These are phyloP conservation scores for Salix purpurea DNA, from an alignment of 345 rosid species.

Conservation along the genomic window DNA sequence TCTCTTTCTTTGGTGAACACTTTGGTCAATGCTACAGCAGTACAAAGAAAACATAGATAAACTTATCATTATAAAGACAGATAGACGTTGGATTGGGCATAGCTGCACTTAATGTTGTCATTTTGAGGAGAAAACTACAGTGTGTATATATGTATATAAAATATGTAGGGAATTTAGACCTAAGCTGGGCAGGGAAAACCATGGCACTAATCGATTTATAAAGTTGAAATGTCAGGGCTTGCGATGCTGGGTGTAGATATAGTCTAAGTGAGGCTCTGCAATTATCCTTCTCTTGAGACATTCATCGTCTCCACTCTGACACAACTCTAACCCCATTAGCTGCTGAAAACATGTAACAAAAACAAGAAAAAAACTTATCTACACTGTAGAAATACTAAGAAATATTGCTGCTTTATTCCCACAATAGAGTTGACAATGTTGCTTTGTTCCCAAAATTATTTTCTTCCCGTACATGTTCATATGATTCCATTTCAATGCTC, in stretches of 20 bases:
- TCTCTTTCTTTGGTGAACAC: too few species aligned
- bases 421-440: too few species aligned
- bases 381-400: too few species aligned
- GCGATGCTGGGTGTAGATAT: conserved; percentile 75
- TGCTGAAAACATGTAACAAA: conserved; percentile 18
- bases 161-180: not conserved
- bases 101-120: not conserved
- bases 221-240: conserved; percentile 39
- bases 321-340: conserved; percentile 50
- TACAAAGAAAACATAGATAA: not conserved
- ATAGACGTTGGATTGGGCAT: not conserved
- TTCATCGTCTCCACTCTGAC: conserved; percentile 52
- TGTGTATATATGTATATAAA: not conserved
- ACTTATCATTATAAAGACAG: not conserved
- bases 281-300: conserved; percentile 54
- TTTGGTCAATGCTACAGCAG: too few species aligned
- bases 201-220: not conserved
- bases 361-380: not conserved
- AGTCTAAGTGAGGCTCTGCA: conserved; percentile 75
- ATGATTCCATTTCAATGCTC: too few species aligned
- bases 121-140: not conserved
- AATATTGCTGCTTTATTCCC: too few species aligned
- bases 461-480: too few species aligned
- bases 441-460: too few species aligned
- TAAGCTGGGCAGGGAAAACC: not conserved